Conservation (phyloP, 805 yeast genomes). For the Ogataea populi-albae region DNA sequence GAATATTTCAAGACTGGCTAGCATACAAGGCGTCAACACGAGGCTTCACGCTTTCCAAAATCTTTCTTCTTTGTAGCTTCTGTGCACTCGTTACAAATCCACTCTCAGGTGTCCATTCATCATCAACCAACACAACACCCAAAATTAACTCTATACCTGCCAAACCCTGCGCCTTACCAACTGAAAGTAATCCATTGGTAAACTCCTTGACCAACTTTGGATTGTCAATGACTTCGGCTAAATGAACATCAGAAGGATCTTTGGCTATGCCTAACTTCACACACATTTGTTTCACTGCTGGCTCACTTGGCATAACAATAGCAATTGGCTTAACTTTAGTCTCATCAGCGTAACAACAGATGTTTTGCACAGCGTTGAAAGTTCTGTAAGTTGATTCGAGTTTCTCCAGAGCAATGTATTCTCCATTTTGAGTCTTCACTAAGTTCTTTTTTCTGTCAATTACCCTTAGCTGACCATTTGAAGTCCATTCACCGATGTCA, state of each 20-base stretch:
- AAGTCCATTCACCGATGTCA: slow-evolving; percentile 92
- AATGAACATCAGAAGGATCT: slow-evolving; percentile 36
- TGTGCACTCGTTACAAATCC: slow-evolving; percentile 95
- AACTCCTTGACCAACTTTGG: slow-evolving; percentile 53
- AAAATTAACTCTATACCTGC: slow-evolving; percentile 80
- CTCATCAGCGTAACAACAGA: slow-evolving; percentile 92
- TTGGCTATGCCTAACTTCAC: slow-evolving; percentile 52
- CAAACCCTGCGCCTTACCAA: slow-evolving; percentile 81
- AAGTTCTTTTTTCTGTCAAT: slow-evolving; percentile 95
- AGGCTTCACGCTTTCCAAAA: slow-evolving; percentile 63
- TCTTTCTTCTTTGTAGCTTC: slow-evolving; percentile 91
- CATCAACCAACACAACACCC: slow-evolving; percentile 75
- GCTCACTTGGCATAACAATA: slow-evolving; percentile 79
- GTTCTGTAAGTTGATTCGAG: slow-evolving; percentile 90
- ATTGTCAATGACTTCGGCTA: slow-evolving; percentile 53
- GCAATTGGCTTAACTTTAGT: slow-evolving; percentile 88
- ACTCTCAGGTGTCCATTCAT: slow-evolving; percentile 97
- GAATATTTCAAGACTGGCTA: slow-evolving; percentile 11
- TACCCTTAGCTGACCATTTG: slow-evolving; percentile 72
- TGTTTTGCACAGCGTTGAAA: slow-evolving; percentile 67
- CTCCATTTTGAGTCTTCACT: slow-evolving; percentile 95
- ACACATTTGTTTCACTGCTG: slow-evolving; percentile 58
- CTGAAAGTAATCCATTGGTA: slow-evolving; percentile 56
- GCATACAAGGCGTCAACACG: slow-evolving; percentile 66
- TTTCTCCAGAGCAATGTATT: slow-evolving; percentile 95